Evolutionary conservation across 345 rosid species (phyloP).

Genomic region (Salix udensis): DNA sequence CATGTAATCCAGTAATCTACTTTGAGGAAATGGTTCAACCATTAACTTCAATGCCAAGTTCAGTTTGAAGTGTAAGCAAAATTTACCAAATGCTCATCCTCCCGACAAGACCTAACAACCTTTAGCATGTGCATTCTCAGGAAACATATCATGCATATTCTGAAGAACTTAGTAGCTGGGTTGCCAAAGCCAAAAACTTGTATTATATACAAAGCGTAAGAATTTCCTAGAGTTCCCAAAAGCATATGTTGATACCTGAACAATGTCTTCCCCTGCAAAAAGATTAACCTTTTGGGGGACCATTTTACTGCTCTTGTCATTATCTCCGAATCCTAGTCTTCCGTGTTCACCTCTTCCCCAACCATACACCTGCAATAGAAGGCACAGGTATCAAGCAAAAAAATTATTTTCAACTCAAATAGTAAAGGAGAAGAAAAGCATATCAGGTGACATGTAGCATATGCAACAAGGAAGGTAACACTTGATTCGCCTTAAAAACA

Average conservation of each 20-base stretch:
- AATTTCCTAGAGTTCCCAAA: not conserved
- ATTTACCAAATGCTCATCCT: not conserved
- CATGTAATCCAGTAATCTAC: not conserved
- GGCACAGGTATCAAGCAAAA: too few species aligned
- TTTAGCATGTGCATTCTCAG: not conserved
- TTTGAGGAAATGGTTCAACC: not conserved
- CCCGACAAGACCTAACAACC: not conserved
- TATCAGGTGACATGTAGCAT: not conserved
- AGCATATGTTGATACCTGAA: slow-evolving; percentile 49
- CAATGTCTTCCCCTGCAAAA: slow-evolving; percentile 69
- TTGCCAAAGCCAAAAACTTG: not conserved
- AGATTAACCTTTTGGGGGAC: slow-evolving; percentile 89
- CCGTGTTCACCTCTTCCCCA: slow-evolving; percentile 99
- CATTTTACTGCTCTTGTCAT: slow-evolving; percentile 98
- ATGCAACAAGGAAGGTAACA: not conserved
- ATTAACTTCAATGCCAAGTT: not conserved
- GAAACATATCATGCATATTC: not conserved
- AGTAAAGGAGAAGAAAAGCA: not conserved
- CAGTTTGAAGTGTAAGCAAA: not conserved
- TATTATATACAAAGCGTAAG: not conserved
- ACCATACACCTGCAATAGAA: slow-evolving; percentile 63
- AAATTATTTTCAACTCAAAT: not conserved
- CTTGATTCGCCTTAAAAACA: not conserved
- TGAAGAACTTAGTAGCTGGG: not conserved
- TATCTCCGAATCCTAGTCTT: slow-evolving; percentile 97